phyloP scores from a whole-genome alignment of 2,329 filamentous ascomycete genomes.

The Arthrobotrys pseudoclavata region DNA sequence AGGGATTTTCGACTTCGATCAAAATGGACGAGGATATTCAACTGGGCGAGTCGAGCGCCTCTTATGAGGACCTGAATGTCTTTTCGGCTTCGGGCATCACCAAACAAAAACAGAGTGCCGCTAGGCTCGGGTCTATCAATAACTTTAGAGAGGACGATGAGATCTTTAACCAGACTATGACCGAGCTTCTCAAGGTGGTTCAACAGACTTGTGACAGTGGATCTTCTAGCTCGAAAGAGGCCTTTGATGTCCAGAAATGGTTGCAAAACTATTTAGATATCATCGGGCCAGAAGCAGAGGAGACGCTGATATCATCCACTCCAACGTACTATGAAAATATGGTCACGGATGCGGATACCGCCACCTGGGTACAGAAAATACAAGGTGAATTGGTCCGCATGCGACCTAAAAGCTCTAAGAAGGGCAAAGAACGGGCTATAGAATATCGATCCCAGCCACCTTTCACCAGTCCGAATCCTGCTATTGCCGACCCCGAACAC shows the following conservation, averaged over 20 bases:
- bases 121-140: background rate
- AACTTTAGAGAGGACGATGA: constrained; percentile 12
- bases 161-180: constrained; percentile 34
- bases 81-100: constrained; percentile 8
- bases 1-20: constrained; percentile 37
- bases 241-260: constrained; percentile 40
- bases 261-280: constrained; percentile 14
- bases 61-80: constrained; percentile 3
- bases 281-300: constrained; percentile 31
- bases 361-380: constrained; percentile 31
- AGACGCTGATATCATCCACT: constrained; percentile 25
- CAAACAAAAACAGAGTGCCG: background rate
- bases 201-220: constrained; percentile 32
- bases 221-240: constrained; percentile 11
- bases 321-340: constrained; percentile 47
- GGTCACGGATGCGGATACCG: constrained; percentile 12
- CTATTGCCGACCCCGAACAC: constrained; percentile 12
- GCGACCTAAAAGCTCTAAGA: constrained; percentile 25
- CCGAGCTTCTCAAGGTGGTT: constrained; percentile 46
- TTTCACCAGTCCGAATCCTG: constrained; percentile 13
- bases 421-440: constrained; percentile 42
- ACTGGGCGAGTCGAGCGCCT: constrained; percentile 6
- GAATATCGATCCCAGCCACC: constrained; percentile 30
- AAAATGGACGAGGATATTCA: constrained; percentile 52
- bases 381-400: constrained; percentile 16